A percentile compares a stretch with the other conserved stretches of the same genome.
Evolutionary conservation across 768 basidiomycete genomes (phyloP).

Genomic region (Pleurotus citrinopileatus): DNA sequence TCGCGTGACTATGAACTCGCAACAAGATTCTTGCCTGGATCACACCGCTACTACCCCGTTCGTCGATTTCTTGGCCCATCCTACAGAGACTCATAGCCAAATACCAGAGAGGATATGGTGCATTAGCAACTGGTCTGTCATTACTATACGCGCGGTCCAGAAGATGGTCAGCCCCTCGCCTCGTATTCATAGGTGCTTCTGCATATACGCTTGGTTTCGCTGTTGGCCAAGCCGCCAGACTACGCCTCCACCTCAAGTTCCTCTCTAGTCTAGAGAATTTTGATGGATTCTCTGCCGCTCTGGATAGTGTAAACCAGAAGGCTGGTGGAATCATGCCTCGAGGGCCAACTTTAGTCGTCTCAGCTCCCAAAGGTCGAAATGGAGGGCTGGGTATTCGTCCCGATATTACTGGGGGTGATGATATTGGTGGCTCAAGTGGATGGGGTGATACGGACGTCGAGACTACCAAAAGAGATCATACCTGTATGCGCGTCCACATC

Average conservation of each 20-base stretch:
- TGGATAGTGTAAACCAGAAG: constrained; percentile 42
- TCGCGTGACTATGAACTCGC: constrained; percentile 57
- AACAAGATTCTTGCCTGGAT: constrained; percentile 48
- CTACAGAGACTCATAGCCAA: not conserved
- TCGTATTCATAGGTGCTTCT: constrained; percentile 18
- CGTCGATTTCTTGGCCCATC: constrained; percentile 16
- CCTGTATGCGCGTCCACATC: constrained; percentile 9
- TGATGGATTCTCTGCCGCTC: constrained; percentile 34
- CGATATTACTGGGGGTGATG: constrained; percentile 2
- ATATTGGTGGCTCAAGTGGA: not conserved
- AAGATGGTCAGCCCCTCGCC: constrained; percentile 18
- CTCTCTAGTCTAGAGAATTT: constrained; percentile 37
- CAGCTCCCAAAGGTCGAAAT: not conserved
- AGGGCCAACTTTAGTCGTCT: constrained; percentile 25
- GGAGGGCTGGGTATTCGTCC: constrained; percentile 3
- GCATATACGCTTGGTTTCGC: constrained; percentile 26
- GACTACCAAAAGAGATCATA: too few relatives aligned
- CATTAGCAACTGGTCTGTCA: not conserved
- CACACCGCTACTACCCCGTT: constrained; percentile 37
- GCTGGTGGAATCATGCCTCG: constrained; percentile 28
- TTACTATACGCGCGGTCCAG: not conserved
- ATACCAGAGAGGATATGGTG: constrained; percentile 4
- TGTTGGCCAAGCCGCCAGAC: constrained; percentile 24
- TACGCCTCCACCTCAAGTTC: constrained; percentile 33
- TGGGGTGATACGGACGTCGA: not conserved